phyloP scores from a whole-genome alignment of 2,329 filamentous ascomycete species.

The Beauveria sp. region DNA sequence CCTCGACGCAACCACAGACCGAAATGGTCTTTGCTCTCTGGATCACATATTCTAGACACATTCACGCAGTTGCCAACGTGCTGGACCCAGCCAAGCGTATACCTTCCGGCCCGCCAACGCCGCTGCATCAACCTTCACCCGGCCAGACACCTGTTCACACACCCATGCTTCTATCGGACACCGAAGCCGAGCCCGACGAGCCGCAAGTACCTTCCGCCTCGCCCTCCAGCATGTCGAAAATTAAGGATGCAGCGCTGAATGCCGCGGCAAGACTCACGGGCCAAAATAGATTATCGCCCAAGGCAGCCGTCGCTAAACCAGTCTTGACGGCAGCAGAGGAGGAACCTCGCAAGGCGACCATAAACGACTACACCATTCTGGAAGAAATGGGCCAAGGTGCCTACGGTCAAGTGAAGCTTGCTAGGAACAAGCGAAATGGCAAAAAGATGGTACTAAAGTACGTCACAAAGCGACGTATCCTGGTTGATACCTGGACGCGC shows the following conservation, averaged over 20 bases:
- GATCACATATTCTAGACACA: conserved; percentile 91
- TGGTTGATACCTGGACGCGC: conserved; percentile 97
- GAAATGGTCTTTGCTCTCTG: conserved; percentile 92
- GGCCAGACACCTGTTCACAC: conserved; percentile 57
- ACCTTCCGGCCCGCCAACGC: conserved; percentile 57
- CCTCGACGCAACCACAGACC: conserved; percentile 37
- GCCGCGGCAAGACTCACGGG: conserved; percentile 48
- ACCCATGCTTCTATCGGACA: conserved; percentile 49
- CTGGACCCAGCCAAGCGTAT: conserved; percentile 41
- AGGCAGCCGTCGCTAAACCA: conserved; percentile 23
- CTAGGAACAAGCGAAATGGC: conserved; percentile 69
- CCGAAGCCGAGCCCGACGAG: conserved; percentile 37
- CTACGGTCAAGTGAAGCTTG: conserved; percentile 95
- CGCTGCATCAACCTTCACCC: conserved; percentile 70
- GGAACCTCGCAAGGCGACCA: conserved; percentile 63
- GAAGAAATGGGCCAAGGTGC: conserved; percentile 99
- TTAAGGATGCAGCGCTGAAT: conserved; percentile 48
- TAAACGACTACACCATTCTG: conserved; percentile 82
- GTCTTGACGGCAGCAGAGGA: conserved; percentile 23
- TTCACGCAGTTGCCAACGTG: conserved; percentile 64
- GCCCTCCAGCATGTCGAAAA: conserved; percentile 41
- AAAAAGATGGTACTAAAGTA: conserved; percentile 95
- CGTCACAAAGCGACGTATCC: conserved; percentile 90
- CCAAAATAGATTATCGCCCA: conserved; percentile 24
- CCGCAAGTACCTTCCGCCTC: conserved; percentile 33